These are phyloP conservation scores for Hansenula sp. DNA, from an alignment of 1,139 yeast species.

Conservation along the genomic window DNA sequence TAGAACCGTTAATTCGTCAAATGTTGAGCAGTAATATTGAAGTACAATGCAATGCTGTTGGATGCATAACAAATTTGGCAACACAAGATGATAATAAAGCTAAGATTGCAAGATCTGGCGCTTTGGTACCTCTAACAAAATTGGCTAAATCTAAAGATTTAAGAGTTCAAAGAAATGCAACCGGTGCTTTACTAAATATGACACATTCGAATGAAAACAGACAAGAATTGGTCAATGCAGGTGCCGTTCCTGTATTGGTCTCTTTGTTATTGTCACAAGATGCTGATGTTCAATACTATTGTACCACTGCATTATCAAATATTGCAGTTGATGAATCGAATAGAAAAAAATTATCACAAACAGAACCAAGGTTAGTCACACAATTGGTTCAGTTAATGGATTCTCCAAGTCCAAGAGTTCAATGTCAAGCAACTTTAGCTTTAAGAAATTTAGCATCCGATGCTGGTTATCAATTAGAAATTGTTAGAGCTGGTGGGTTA, in stretches of 20 bases:
- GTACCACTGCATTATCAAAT: constrained; percentile 95
- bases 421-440: constrained; percentile 97
- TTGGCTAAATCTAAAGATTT: constrained; percentile 91
- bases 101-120: constrained; percentile 96
- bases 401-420: constrained; percentile 88
- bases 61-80: constrained; percentile 96
- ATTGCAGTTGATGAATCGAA: constrained; percentile 95
- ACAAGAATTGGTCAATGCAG: constrained; percentile 94
- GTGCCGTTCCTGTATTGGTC: constrained; percentile 95
- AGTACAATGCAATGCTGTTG: constrained; percentile 98
- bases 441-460: constrained; percentile 94
- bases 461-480: constrained; percentile 86
- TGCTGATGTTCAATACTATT: constrained; percentile 96
- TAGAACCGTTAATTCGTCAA: constrained; percentile 92
- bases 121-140: constrained; percentile 87
- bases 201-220: constrained; percentile 97
- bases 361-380: constrained; percentile 90
- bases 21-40: constrained; percentile 97
- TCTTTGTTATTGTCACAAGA: constrained; percentile 84
- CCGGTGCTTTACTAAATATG: constrained; percentile 97
- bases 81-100: constrained; percentile 98
- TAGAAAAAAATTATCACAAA: constrained; percentile 81
- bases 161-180: constrained; percentile 96
- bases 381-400: constrained; percentile 91
- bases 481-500: constrained; percentile 92